These are phyloP conservation scores for Xylaria sp. DNA, from an alignment of 2,329 filamentous ascomycete species.

Conservation along the genomic window DNA sequence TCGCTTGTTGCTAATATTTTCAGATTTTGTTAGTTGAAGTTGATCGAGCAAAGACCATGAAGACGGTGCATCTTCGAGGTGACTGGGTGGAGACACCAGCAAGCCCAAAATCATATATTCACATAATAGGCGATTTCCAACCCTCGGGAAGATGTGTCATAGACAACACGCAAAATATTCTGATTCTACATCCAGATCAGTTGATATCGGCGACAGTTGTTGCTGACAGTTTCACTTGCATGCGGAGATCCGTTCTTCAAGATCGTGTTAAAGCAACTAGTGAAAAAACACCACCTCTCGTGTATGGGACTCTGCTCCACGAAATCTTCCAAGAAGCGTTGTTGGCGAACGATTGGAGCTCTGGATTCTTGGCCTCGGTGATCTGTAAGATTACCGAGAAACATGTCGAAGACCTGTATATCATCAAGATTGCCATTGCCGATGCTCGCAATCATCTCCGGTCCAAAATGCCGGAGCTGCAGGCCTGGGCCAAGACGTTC, in stretches of 20 bases:
- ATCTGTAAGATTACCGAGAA: slow-evolving; percentile 73
- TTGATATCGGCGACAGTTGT: slow-evolving; percentile 93
- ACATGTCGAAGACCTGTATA: slow-evolving; percentile 88
- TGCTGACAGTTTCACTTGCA: slow-evolving; percentile 93
- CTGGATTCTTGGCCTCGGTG: slow-evolving; percentile 66
- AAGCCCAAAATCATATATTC: slow-evolving; percentile 76
- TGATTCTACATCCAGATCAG: slow-evolving; percentile 94
- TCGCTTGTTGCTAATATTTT: slow-evolving; percentile 23
- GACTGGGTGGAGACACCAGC: slow-evolving; percentile 87
- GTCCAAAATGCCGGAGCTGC: slow-evolving; percentile 82
- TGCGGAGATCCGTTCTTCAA: slow-evolving; percentile 88
- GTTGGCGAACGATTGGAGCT: slow-evolving; percentile 81
- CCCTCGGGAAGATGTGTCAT: slow-evolving; percentile 75
- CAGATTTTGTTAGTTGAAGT: slow-evolving; percentile 83
- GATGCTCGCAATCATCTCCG: slow-evolving; percentile 80
- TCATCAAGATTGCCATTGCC: slow-evolving; percentile 75
- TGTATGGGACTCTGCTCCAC: slow-evolving; percentile 93
- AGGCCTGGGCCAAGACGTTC: slow-evolving; percentile 83
- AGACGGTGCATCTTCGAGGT: slow-evolving; percentile 77
- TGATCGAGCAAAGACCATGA: slow-evolving; percentile 70
- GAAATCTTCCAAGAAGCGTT: slow-evolving; percentile 94
- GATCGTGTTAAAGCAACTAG: slow-evolving; percentile 92
- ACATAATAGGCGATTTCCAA: slow-evolving; percentile 82
- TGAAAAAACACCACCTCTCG: slow-evolving; percentile 77
- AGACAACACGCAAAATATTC: slow-evolving; percentile 80